Percentiles rank a stretch among this genome's conserved stretches.
These are phyloP conservation scores for Fusarium sp. DNA, from an alignment of 2,329 filamentous ascomycete species.

Conservation along the genomic window DNA sequence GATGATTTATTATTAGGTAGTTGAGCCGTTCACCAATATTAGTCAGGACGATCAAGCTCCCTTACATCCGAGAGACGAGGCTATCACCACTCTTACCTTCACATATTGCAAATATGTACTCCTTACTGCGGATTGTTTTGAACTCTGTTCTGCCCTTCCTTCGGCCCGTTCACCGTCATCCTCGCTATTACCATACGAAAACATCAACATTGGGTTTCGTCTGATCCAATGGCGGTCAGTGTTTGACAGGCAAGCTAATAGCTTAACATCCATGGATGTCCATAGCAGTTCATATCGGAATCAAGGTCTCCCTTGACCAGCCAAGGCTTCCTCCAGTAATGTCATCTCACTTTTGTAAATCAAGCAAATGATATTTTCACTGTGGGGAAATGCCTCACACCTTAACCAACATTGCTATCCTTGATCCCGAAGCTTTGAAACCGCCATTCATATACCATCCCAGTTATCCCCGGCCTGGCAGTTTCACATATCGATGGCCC, in stretches of 20 bases:
- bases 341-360: slow-evolving; percentile 26
- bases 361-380: slow-evolving; percentile 13
- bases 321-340: slow-evolving; percentile 12
- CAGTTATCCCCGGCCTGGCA: slow-evolving; percentile 19
- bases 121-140: slow-evolving; percentile 6
- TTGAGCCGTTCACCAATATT: background rate
- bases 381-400: slow-evolving; percentile 34
- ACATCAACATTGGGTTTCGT: background rate
- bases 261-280: background rate
- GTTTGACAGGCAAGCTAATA: slow-evolving; percentile 6
- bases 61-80: slow-evolving; percentile 21
- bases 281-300: slow-evolving; percentile 1
- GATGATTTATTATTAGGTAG: slow-evolving; percentile 9
- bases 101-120: background rate
- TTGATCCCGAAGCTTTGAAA: slow-evolving; percentile 35
- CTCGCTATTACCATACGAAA: background rate
- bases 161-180: background rate
- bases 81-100: slow-evolving; percentile 21
- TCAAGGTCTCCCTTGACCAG: slow-evolving; percentile 6
- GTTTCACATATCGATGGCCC: slow-evolving; percentile 34
- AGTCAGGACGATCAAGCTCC: slow-evolving; percentile 12
- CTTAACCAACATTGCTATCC: slow-evolving; percentile 11
- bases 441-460: slow-evolving; percentile 23
- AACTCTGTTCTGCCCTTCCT: slow-evolving; percentile 19
- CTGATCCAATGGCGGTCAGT: slow-evolving; percentile 23